These are phyloP conservation scores for Chlamydomonas asymmetrica DNA, from an alignment of 139 green algal genomes.

Conservation along the genomic window DNA sequence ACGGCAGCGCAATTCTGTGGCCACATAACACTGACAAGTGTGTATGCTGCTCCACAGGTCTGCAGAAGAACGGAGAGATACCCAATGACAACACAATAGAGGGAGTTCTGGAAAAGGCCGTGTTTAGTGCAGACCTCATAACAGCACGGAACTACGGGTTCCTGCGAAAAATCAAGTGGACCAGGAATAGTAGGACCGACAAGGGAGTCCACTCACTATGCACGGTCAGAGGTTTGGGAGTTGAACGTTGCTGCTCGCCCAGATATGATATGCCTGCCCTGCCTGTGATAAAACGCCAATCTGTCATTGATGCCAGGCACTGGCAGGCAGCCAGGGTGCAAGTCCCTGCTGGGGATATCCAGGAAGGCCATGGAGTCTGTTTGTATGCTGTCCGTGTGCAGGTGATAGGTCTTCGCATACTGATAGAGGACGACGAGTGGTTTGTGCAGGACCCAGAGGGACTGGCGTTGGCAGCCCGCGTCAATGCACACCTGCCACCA, in stretches of 20 bases:
- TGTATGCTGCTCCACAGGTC: too few species aligned
- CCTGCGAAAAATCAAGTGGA: constrained; percentile 67
- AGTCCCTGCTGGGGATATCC: background rate
- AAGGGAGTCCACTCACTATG: constrained; percentile 87
- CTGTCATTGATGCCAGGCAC: background rate
- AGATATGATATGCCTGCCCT: background rate
- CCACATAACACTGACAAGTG: too few species aligned
- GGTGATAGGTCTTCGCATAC: constrained; percentile 30
- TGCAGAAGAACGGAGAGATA: constrained; percentile 54
- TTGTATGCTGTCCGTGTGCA: background rate
- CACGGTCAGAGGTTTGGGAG: constrained; percentile 37
- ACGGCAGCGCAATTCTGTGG: too few species aligned
- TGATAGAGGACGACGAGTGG: constrained; percentile 11
- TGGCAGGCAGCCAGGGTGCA: background rate
- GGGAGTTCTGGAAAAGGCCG: constrained; percentile 59
- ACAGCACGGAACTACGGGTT: constrained; percentile 48
- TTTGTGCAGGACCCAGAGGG: constrained; percentile 40
- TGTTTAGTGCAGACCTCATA: constrained; percentile 58
- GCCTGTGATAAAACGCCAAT: background rate
- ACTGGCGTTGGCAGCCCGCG: constrained; percentile 55
- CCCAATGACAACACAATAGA: constrained; percentile 51
- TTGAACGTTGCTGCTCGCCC: constrained; percentile 34
- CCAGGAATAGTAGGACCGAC: constrained; percentile 90
- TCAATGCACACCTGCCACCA: constrained; percentile 81
- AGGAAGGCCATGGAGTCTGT: background rate